These are phyloP conservation scores for Microsporum canis DNA, from an alignment of 2,329 filamentous ascomycete genomes.

Conservation along the genomic window DNA sequence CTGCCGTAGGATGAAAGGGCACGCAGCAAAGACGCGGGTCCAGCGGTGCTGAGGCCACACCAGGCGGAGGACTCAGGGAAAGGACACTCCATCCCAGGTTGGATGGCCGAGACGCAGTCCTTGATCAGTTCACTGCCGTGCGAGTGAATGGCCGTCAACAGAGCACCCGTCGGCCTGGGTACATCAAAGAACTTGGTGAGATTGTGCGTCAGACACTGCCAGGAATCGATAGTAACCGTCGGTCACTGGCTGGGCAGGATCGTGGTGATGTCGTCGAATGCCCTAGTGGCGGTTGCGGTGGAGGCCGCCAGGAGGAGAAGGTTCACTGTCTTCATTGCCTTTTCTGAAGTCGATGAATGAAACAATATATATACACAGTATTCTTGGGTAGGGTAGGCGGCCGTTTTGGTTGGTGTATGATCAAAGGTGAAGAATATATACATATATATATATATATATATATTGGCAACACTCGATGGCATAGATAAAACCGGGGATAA, in stretches of 20 bases:
- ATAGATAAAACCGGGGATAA: no score
- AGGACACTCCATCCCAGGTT: background rate
- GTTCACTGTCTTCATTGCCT: background rate
- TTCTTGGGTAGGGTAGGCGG: no score
- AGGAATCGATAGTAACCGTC: background rate
- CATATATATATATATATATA: no score
- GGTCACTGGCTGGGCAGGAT: background rate
- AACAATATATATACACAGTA: no score
- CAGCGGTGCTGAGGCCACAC: background rate
- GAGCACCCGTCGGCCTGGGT: background rate
- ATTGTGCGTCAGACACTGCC: slow-evolving; percentile 3
- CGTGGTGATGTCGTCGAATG: background rate
- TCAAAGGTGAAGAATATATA: no score
- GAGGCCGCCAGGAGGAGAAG: background rate
- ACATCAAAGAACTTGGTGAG: slow-evolving; percentile 3
- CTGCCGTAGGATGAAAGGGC: slow-evolving; percentile 1
- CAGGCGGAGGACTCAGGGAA: slow-evolving; percentile 2
- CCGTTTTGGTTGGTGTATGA: no score
- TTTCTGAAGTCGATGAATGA: no score
- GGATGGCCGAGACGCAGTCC: background rate
- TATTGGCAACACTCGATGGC: no score
- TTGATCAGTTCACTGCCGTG: slow-evolving; percentile 1
- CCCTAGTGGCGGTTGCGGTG: background rate
- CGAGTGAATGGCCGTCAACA: background rate
- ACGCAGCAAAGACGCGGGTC: background rate